Evolutionary conservation across 2,329 filamentous ascomycete genomes (phyloP).

Genomic region (Pseudocercospora pini-densiflorae): DNA sequence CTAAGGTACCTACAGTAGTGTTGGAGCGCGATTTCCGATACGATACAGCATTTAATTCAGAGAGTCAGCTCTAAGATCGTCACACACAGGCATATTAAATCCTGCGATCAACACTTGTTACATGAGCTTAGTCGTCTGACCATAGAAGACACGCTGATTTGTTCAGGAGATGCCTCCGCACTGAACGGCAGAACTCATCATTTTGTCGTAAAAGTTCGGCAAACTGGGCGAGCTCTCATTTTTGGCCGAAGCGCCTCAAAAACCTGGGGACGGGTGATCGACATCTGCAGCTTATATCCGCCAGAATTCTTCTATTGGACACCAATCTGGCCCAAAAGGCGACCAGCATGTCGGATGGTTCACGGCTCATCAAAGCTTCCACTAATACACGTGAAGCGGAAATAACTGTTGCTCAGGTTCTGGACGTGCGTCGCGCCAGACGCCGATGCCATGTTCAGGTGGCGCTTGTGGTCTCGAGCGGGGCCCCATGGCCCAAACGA

Average conservation of each 20-base stretch:
- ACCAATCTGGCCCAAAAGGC: background rate
- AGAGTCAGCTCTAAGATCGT: background rate
- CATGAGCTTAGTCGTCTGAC: constrained; percentile 1
- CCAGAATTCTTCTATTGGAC: background rate
- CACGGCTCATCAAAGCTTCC: background rate
- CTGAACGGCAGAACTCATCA: background rate
- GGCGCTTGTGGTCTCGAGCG: background rate
- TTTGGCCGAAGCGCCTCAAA: background rate
- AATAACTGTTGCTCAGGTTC: constrained; percentile 3
- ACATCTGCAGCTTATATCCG: constrained; percentile 7
- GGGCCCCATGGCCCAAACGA: background rate
- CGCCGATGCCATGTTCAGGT: background rate
- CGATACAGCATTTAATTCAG: too few species aligned
- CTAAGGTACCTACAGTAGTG: too few species aligned
- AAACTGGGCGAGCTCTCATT: background rate
- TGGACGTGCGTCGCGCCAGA: background rate
- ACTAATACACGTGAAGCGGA: constrained; percentile 6
- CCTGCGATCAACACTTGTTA: background rate
- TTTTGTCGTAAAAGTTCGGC: background rate
- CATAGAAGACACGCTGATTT: background rate
- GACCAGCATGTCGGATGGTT: background rate
- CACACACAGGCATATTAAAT: background rate
- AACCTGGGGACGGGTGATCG: background rate
- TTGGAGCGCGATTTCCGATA: too few species aligned
- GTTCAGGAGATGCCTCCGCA: background rate